Percentiles rank a stretch among this genome's conserved stretches.
These are phyloP conservation scores for Furcasterigmium sp. DNA, from an alignment of 2,329 filamentous ascomycete species.

Conservation along the genomic window DNA sequence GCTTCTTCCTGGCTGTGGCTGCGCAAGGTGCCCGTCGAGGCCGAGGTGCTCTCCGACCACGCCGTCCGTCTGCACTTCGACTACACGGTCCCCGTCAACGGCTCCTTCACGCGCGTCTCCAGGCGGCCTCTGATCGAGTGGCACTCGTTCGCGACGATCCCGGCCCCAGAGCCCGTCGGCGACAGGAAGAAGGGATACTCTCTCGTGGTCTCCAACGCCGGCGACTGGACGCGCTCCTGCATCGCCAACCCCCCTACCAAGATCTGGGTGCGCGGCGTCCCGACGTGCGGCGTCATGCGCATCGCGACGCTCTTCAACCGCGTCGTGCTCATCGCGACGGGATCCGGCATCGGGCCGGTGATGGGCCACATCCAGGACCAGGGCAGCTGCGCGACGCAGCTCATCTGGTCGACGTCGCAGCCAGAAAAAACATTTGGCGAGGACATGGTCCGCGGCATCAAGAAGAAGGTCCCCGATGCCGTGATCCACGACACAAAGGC, in stretches of 20 bases:
- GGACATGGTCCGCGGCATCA: constrained; percentile 50
- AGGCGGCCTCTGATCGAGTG: constrained; percentile 62
- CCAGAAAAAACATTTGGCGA: constrained; percentile 59
- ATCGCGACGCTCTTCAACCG: constrained; percentile 61
- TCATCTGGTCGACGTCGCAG: constrained; percentile 64
- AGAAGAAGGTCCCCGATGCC: constrained; percentile 52
- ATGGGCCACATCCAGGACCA: constrained; percentile 45
- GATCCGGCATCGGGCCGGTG: constrained; percentile 68
- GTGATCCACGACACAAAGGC: constrained; percentile 62
- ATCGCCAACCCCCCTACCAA: constrained; percentile 57
- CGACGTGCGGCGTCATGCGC: constrained; percentile 62
- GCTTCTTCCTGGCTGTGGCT: constrained; percentile 70
- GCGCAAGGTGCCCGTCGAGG: constrained; percentile 58
- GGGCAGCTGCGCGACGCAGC: constrained; percentile 42
- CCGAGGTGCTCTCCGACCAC: constrained; percentile 65
- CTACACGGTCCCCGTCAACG: constrained; percentile 53
- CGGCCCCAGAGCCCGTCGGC: constrained; percentile 37
- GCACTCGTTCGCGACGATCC: constrained; percentile 73
- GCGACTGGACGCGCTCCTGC: constrained; percentile 65
- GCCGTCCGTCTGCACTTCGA: constrained; percentile 66
- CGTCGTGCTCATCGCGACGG: constrained; percentile 64
- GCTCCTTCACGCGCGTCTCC: constrained; percentile 55
- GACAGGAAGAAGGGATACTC: constrained; percentile 53
- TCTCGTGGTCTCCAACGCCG: constrained; percentile 65
- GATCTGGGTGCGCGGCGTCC: constrained; percentile 64